Conservation (phyloP, 768 basidiomycete species). For the Chalciporus pseudorubinellus region DNA sequence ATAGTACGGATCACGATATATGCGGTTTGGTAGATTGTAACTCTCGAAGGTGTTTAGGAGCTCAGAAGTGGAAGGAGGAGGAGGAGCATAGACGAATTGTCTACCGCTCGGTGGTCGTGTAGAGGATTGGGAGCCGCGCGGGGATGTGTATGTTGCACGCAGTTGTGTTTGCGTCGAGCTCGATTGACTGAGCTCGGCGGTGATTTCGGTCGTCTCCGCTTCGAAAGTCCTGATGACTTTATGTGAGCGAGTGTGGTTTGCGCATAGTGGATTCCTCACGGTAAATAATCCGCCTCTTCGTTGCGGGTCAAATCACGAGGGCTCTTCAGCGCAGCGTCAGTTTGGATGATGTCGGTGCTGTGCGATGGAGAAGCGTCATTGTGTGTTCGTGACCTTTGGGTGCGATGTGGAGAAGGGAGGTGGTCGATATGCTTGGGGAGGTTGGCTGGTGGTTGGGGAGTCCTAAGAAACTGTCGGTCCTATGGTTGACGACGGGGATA, state of each 20-base stretch:
- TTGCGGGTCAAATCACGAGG: background rate
- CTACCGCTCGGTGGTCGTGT: background rate
- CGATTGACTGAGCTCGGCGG: background rate
- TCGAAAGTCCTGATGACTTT: constrained; percentile 13
- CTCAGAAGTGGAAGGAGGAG: constrained; percentile 51
- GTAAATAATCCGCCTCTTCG: constrained; percentile 19
- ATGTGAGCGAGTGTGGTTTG: background rate
- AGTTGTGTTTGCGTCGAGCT: background rate
- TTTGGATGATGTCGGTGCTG: constrained; percentile 6
- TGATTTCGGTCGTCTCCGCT: constrained; percentile 3
- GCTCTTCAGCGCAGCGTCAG: background rate
- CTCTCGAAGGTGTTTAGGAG: constrained; percentile 44
- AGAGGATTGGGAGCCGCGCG: constrained; percentile 3
- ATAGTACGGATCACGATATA: constrained; percentile 82
- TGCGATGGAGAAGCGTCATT: background rate
- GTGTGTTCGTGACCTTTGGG: constrained; percentile 5
- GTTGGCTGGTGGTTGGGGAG: background rate
- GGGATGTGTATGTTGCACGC: constrained; percentile 20
- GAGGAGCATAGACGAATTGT: constrained; percentile 43
- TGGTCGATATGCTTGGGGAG: background rate
- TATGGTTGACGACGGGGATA: background rate
- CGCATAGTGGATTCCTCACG: constrained; percentile 8
- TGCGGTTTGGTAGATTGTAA: constrained; percentile 50
- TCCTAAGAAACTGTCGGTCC: constrained; percentile 1
- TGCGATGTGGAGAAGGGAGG: background rate